These are phyloP conservation scores for Beta macrorhiza DNA, from an alignment of 179 eudicot genomes.

Conservation along the genomic window DNA sequence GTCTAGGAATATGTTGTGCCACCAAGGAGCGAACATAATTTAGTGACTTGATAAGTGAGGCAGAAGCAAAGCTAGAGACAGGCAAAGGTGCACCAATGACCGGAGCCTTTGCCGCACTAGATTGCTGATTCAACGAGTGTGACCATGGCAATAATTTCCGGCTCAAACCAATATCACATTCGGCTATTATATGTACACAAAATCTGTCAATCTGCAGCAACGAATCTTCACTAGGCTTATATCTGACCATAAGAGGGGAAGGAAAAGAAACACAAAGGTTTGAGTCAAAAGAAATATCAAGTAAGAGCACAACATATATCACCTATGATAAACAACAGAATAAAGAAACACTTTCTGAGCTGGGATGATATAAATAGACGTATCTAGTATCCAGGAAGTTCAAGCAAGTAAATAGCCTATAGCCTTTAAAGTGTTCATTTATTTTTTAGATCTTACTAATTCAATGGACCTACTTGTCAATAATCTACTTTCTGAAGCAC, in stretches of 20 bases:
- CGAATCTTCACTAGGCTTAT: slow-evolving; percentile 93
- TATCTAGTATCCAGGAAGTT: background rate
- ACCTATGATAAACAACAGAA: background rate
- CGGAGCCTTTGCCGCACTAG: slow-evolving; percentile 43
- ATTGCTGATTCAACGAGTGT: slow-evolving; percentile 53
- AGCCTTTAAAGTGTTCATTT: background rate
- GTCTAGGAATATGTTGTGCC: slow-evolving; percentile 78
- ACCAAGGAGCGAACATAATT: slow-evolving; percentile 95
- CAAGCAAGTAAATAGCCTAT: background rate
- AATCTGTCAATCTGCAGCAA: slow-evolving; percentile 83
- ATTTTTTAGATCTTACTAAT: background rate
- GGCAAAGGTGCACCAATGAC: slow-evolving; percentile 63
- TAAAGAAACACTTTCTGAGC: background rate
- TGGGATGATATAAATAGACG: background rate
- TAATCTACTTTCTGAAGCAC: background rate
- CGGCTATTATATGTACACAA: slow-evolving; percentile 77
- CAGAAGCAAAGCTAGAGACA: slow-evolving; percentile 85
- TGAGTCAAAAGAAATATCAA: slow-evolving; percentile 6
- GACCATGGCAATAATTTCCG: slow-evolving; percentile 69
- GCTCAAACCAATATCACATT: slow-evolving; percentile 69
- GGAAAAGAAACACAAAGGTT: slow-evolving; percentile 7
- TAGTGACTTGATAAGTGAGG: slow-evolving; percentile 79
- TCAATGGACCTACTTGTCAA: background rate
- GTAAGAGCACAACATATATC: background rate
- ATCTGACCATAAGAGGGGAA: slow-evolving; percentile 46